Base-by-base conservation (phyloP, 805 yeast genomes). In the Ogataea ramenticola region DNA sequence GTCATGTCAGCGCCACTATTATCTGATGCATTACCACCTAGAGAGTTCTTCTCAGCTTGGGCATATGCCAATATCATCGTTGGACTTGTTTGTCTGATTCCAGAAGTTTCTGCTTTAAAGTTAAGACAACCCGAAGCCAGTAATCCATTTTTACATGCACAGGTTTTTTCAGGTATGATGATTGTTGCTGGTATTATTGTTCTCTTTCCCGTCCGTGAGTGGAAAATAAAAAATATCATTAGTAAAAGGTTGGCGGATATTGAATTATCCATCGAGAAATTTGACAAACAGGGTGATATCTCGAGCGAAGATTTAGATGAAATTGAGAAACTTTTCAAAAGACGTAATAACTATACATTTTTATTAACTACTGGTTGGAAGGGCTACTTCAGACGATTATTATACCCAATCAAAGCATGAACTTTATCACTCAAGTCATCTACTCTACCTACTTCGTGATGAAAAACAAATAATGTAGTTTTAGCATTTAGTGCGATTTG, bases 151-250 rank as follows among this genome's bases (percentile, higher is more conserved):
- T 60, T 75, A 31, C 71, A 80, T 49, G 70, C 83, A 1, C 87
- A 81, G 53, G 66, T 80, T 1, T 80, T 79, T 55, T 72, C 79
- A 4, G 87, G 85, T 2, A 58, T 74, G 39, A 74, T 71, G 49
- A 54, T 72, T n/a, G 60, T 59, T 11, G 73, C 74, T 0, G 53
- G 72, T 11, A 6, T 76, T 3, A 45, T 77, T 24, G 59, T 74
- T 36, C 19, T 55, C 43, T 46, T 76, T 1, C 61, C 75, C 0
- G 62, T 77, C 19, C 66, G 89, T 49, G 82, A 78, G 49, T 67
- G 69, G 65, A 64, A 74, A 44, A 74, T 81, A 2, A 51, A 67
- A 40, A 56, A 66, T 29, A 62, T 64, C 47, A 44, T 76, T 4
- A 24, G 27, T 8, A 24, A 47, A 1, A 49, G 61, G 37, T 22